phyloP scores from a whole-genome alignment of 352 stramenopile genomes.

The Globisporangium camurandrum region DNA sequence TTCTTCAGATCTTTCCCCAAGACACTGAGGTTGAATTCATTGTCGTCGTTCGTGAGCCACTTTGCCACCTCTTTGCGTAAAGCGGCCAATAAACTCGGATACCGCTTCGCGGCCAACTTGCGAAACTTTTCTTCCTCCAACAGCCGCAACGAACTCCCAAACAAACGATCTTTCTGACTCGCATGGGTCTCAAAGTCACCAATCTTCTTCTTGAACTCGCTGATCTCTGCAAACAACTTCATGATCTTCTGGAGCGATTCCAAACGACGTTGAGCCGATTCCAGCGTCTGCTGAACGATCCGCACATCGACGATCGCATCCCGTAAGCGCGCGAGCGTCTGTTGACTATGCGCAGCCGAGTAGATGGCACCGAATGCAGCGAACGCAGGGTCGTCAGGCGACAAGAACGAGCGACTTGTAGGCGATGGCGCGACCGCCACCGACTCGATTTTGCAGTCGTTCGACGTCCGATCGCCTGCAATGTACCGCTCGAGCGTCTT shows the following conservation, averaged over 20 bases:
- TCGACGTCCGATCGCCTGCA: background rate
- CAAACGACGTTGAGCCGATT: constrained; percentile 49
- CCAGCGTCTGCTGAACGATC: constrained; percentile 36
- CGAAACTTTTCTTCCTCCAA: constrained; percentile 75
- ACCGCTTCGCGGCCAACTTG: constrained; percentile 64
- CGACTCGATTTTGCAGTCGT: background rate
- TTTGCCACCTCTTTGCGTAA: constrained; percentile 66
- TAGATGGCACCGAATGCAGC: constrained; percentile 29
- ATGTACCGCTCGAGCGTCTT: constrained; percentile 53
- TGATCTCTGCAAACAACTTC: constrained; percentile 60
- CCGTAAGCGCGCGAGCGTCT: constrained; percentile 35
- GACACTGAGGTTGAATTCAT: constrained; percentile 64
- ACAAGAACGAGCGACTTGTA: constrained; percentile 36
- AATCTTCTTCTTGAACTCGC: constrained; percentile 71
- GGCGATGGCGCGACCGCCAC: background rate
- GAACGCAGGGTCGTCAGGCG: constrained; percentile 49
- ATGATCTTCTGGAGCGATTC: constrained; percentile 76
- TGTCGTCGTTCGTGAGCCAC: constrained; percentile 63
- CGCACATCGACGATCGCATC: constrained; percentile 32
- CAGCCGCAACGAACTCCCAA: constrained; percentile 62
- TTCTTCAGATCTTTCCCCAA: constrained; percentile 69
- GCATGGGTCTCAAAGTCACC: constrained; percentile 60
- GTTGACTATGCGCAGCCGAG: constrained; percentile 29
- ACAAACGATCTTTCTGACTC: constrained; percentile 65
- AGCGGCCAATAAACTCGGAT: constrained; percentile 36